phyloP scores from a whole-genome alignment of 108 stramenopile genomes.

The Skeletonema marinoi region DNA sequence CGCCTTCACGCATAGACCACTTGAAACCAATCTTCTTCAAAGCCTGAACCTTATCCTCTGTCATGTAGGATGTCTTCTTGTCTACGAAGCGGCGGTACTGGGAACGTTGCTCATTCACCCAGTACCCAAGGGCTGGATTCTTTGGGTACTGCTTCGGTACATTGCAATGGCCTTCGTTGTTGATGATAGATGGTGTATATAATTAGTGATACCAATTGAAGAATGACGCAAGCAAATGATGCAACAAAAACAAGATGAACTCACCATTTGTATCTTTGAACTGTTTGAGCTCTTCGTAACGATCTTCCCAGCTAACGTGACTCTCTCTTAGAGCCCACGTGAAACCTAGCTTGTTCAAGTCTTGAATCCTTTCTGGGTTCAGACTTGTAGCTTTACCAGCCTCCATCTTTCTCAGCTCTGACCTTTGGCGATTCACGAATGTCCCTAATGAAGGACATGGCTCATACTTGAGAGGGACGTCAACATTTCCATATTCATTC shows the following conservation, averaged over 20 bases:
- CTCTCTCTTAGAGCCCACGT: constrained; percentile 35
- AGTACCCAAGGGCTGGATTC: constrained; percentile 44
- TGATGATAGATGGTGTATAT: neutral
- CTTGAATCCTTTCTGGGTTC: constrained; percentile 20
- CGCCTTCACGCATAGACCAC: constrained; percentile 34
- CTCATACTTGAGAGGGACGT: constrained; percentile 50
- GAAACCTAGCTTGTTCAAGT: constrained; percentile 36
- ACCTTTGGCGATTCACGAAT: constrained; percentile 44
- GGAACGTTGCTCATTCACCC: constrained; percentile 46
- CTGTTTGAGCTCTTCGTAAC: constrained; percentile 35
- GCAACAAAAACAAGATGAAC: neutral
- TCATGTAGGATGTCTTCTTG: constrained; percentile 37
- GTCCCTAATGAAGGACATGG: constrained; percentile 41
- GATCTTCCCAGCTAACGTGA: constrained; percentile 39
- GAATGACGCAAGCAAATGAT: neutral
- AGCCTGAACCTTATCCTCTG: constrained; percentile 32
- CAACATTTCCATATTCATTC: constrained; percentile 27
- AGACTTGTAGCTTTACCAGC: constrained; percentile 35
- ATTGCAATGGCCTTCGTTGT: constrained; percentile 34
- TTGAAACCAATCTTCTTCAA: constrained; percentile 42
- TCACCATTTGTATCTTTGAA: constrained; percentile 18
- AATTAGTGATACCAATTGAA: neutral
- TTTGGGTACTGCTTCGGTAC: constrained; percentile 38
- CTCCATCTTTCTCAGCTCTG: constrained; percentile 36
- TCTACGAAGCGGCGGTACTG: constrained; percentile 37